Conservation (phyloP, 805 yeast genomes). For the Ogataea paraovalis region DNA sequence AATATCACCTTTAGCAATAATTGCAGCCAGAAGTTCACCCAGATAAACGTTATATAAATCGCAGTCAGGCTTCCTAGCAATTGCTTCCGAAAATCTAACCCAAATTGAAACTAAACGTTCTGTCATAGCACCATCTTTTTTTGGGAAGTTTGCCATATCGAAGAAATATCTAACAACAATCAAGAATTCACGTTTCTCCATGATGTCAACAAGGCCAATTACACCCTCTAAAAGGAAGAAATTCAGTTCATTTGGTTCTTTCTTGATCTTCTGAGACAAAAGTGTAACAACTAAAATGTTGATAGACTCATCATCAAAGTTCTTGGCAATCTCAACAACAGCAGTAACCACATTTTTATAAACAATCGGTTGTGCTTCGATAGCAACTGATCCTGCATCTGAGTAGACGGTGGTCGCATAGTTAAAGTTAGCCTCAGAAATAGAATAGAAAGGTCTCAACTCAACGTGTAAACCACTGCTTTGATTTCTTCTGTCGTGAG, state of each 20-base stretch:
- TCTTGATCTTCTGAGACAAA: conserved; percentile 66
- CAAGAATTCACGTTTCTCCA: conserved; percentile 64
- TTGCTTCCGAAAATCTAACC: conserved; percentile 35
- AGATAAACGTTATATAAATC: conserved; percentile 56
- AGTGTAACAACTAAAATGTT: conserved; percentile 76
- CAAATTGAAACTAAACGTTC: conserved; percentile 49
- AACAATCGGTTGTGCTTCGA: conserved; percentile 30
- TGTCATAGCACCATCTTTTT: conserved; percentile 36
- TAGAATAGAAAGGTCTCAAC: conserved; percentile 10
- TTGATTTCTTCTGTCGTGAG: conserved; percentile 31
- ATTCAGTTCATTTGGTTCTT: conserved; percentile 49
- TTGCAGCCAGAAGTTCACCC: conserved; percentile 59
- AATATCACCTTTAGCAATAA: conserved; percentile 77
- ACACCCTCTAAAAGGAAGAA: conserved; percentile 56
- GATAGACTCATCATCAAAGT: conserved; percentile 67
- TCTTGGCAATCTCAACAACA: conserved; percentile 58
- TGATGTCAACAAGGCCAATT: conserved; percentile 54
- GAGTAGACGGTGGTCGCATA: conserved; percentile 11
- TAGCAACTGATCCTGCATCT: conserved; percentile 16
- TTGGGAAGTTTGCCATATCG: conserved; percentile 43
- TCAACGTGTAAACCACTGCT: conserved; percentile 28
- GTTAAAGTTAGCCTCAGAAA: conserved; percentile 7
- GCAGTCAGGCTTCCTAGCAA: conserved; percentile 31
- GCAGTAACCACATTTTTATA: conserved; percentile 69
- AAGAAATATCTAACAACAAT: conserved; percentile 57